phyloP scores from a whole-genome alignment of 805 yeast genomes.

The Tanozyma kutaoensis region DNA sequence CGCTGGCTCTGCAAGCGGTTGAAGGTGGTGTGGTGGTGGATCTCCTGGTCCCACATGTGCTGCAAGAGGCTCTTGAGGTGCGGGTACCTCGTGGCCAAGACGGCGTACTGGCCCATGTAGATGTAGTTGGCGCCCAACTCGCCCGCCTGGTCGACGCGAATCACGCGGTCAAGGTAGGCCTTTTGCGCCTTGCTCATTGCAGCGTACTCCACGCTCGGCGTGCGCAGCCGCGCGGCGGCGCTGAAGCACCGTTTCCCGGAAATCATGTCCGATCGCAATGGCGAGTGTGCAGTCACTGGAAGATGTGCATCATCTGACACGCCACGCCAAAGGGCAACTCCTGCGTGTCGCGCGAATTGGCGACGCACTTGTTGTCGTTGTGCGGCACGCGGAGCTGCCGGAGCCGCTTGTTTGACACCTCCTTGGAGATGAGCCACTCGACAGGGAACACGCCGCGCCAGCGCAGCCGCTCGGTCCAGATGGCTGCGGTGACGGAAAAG shows the following conservation, averaged over 20 bases:
- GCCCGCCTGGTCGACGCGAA: constrained; percentile 96
- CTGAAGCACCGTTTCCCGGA: too few relatives aligned
- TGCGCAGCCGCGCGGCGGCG: too few relatives aligned
- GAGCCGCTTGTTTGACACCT: constrained; percentile 34
- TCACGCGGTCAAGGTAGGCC: constrained; percentile 58
- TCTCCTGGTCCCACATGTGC: constrained; percentile 98
- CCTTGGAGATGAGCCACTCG: constrained; percentile 38
- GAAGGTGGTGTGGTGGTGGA: constrained; percentile 81
- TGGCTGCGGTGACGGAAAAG: constrained; percentile 21
- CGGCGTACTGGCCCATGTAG: constrained; percentile 80
- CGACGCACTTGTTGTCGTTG: constrained; percentile 38
- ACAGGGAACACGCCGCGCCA: constrained; percentile 43
- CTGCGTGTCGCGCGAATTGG: constrained; percentile 51
- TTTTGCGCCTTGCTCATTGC: constrained; percentile 39
- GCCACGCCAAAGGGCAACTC: constrained; percentile 39
- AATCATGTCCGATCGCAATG: too few relatives aligned
- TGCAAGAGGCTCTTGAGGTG: constrained; percentile 64
- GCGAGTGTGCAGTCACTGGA: too few relatives aligned
- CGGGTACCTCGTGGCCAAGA: constrained; percentile 58
- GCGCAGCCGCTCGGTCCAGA: constrained; percentile 34
- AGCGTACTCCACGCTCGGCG: constrained; percentile 23
- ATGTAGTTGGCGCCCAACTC: constrained; percentile 93
- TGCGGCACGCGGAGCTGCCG: constrained; percentile 29
- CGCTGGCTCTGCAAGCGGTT: constrained; percentile 60
- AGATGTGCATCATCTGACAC: constrained; percentile 30